A percentile compares a stretch with the other conserved stretches of the same genome.
Evolutionary conservation across 495 filamentous ascomycete species (phyloP).

Genomic region (Trichoderma virens): DNA sequence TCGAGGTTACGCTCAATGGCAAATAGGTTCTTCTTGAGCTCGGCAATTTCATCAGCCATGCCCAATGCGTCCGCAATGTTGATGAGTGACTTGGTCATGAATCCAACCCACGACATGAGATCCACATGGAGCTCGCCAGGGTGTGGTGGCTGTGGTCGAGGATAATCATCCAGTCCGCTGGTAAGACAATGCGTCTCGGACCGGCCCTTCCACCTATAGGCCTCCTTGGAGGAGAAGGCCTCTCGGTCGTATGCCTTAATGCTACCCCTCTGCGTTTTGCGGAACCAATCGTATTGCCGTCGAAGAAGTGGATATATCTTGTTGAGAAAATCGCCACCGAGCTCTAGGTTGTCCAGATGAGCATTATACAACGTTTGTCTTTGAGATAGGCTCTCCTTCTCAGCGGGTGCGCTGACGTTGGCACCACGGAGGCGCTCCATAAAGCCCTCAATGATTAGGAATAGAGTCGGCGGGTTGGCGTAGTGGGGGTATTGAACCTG

Average conservation of each 20-base stretch:
- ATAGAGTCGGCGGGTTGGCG: constrained; percentile 95
- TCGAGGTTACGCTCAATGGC: constrained; percentile 85
- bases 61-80: constrained; percentile 68
- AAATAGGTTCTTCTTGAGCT: constrained; percentile 62
- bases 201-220: constrained; percentile 92
- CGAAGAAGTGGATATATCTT: constrained; percentile 87
- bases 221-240: constrained; percentile 79
- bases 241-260: constrained; percentile 85
- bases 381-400: constrained; percentile 26
- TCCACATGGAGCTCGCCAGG: constrained; percentile 95
- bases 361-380: constrained; percentile 40
- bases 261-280: constrained; percentile 82
- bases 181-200: constrained; percentile 80
- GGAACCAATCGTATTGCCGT: constrained; percentile 90
- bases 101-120: constrained; percentile 91
- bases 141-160: constrained; percentile 90
- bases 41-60: constrained; percentile 63
- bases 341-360: constrained; percentile 56
- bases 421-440: constrained; percentile 58
- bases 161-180: constrained; percentile 93
- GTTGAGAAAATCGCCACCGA: constrained; percentile 66
- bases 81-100: constrained; percentile 76
- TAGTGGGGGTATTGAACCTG: constrained; percentile 96
- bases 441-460: constrained; percentile 76
- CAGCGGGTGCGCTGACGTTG: constrained; percentile 29